Evolutionary conservation across 2,329 filamentous ascomycete genomes (phyloP), one percentile per base, ranked within the genome.

Genomic region (Pseudocercospora vitis): DNA sequence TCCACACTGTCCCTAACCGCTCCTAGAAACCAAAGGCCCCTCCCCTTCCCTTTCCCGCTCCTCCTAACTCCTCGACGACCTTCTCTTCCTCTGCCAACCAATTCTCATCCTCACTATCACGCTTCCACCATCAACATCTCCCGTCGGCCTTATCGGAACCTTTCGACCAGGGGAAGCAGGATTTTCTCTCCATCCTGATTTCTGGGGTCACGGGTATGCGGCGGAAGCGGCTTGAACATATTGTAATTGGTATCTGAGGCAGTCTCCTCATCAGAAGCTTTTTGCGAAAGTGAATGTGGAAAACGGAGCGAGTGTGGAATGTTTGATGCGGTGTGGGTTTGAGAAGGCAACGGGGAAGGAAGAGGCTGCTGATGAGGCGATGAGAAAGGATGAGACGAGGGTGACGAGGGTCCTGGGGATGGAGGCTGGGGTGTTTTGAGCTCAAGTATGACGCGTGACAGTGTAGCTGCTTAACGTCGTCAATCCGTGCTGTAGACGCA

Each of bases 81-180:
- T 57, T 14, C 48, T 60, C 21, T 50, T 62, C 19, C 53, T 58
- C 3, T 46, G 56, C 4, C 48, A 55, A 16, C 59, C 55, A 7
- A 54, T 54, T 31, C 18, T 58, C n/a, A 50, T 60, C 26, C 48
- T 56, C 12, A 55, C 59, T 33, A 60, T 62, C 32, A 55, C 55
- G 6, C 7, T 50, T 3, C 29, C 14, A 11, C 51, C 53, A 23
- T 53, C 55, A 5, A 28, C 18, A n/a, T 40, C 46, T 1, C 50
- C 60, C 18, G 37, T 60, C n/a, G 59, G 59, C 16, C 39, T 58
- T 3, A 47, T 60, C 7, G 59, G 59, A 3, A 62, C 57, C 12
- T 60, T 60, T 23, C 49, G 59, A 12, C 53, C 59, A 33, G 47
- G 57, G 32, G 59, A 62, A 37, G 53, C 60, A 16, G 59, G 55